Conservation (phyloP, 2,329 filamentous ascomycete species). For the Hawksworthiomyces lignivorus region DNA sequence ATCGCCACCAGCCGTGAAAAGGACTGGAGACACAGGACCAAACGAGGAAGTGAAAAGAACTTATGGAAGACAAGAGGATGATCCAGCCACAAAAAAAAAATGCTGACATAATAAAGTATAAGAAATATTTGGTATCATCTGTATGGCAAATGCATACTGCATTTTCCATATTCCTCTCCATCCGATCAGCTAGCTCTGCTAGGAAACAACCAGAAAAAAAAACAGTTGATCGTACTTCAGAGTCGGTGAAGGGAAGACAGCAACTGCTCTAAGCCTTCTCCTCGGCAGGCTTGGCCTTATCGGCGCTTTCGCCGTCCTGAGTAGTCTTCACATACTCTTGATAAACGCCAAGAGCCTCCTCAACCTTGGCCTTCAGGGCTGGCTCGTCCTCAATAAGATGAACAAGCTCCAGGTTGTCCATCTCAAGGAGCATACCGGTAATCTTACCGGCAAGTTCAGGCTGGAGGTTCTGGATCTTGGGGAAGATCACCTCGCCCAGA, state of each 20-base stretch:
- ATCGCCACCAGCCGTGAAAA: constrained; percentile 7
- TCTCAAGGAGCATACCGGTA: constrained; percentile 98
- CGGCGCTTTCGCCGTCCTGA: constrained; percentile 40
- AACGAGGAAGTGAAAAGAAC: not conserved
- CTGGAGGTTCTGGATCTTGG: constrained; percentile 94
- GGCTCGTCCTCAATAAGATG: constrained; percentile 88
- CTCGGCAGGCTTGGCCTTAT: constrained; percentile 44
- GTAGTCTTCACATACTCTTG: constrained; percentile 95
- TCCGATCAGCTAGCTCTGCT: no score
- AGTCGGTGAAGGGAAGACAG: no score
- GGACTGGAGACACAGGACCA: constrained; percentile 1
- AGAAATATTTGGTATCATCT: constrained; percentile 20
- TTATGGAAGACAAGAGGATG: not conserved
- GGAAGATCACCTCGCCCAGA: constrained; percentile 94
- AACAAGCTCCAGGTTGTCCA: constrained; percentile 93
- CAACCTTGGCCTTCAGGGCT: constrained; percentile 89
- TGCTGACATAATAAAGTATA: constrained; percentile 11
- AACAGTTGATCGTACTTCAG: no score
- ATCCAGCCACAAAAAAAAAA: constrained; percentile 1
- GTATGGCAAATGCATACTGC: constrained; percentile 9
- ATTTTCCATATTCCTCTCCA: constrained; percentile 6
- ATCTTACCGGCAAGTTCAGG: constrained; percentile 97
- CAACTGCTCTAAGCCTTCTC: constrained; percentile 14
- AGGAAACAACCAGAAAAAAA: no score
- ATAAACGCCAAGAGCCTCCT: constrained; percentile 94